Evolutionary conservation across 169 alveolate species (phyloP), one percentile per base, ranked within the genome.

Genomic region (Perkinsus olseni): DNA sequence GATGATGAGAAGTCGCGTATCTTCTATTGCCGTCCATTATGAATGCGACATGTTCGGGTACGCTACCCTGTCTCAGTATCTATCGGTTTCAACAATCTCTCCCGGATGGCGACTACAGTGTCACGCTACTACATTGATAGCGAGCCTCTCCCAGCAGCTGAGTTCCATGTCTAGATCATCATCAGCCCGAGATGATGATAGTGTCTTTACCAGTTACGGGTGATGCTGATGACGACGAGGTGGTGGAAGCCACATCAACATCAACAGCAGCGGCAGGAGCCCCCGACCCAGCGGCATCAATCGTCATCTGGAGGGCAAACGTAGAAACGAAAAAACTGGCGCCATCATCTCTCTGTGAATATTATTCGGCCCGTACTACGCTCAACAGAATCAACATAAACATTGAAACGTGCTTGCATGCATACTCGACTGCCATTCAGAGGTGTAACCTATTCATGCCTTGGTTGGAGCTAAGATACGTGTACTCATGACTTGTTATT

Each of bases 1-100:
- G 92, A 24, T 93, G 94, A 74, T 93, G 92, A 6, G 74, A 39
- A 0, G 74, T 39, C 6, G 94, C 94, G 45, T 93, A 93, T 82
- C 94, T 36, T 31, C 94, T 36, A 40, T 93, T 93, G 36, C 94
- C 94, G 36, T 93, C 94, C 94, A 93, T 93, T 17, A 93, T 93
- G 37, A 93, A 93, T 34, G 94, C 94, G 31, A 93, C 39, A 90
- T 93, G 94, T 10, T 74, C 24, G 21, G 94, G 94, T 3, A 62
- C 82, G 17, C 17, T 62, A 24, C 82, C 82, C 17, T 24, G 82
- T 3, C 31, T 13, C 1, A 62, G 82, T 21, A 62, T 24, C 82
- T 62, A 24, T 6, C 34, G 17, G 50, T 11, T 40, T 40, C 50
- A 3, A 6, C 50, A 11, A 40, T 40, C 21, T 3, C 50, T 40